A percentile compares a stretch with the other conserved stretches of the same genome.
phyloP scores from a whole-genome alignment of 805 yeast genomes.

The Wickerhamia fluorescens region DNA sequence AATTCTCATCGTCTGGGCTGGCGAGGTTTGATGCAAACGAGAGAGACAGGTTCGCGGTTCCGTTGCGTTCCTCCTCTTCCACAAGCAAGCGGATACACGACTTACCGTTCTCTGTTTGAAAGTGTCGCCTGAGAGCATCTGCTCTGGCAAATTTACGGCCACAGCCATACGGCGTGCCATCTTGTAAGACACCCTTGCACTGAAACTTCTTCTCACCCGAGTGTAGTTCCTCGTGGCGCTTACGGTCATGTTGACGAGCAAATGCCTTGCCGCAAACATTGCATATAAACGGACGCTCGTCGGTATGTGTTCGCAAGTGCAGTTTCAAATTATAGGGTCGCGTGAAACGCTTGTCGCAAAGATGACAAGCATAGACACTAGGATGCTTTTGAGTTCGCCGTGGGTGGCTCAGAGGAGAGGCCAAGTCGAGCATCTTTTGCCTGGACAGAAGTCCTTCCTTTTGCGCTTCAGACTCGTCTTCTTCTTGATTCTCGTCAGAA shows the following conservation, averaged over 20 bases:
- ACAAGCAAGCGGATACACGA: slow-evolving; percentile 33
- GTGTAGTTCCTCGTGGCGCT: slow-evolving; percentile 50
- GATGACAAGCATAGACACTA: slow-evolving; percentile 65
- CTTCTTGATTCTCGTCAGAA: slow-evolving; percentile 5
- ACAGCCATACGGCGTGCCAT: slow-evolving; percentile 34
- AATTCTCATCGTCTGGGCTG: no score
- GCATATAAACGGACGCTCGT: slow-evolving; percentile 73
- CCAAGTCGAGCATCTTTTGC: slow-evolving; percentile 60
- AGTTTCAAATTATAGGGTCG: slow-evolving; percentile 90
- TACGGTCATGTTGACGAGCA: slow-evolving; percentile 41
- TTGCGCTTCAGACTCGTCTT: slow-evolving; percentile 3
- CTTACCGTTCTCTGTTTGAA: slow-evolving; percentile 42
- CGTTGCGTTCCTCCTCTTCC: slow-evolving; percentile 33
- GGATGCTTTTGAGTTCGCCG: slow-evolving; percentile 66
- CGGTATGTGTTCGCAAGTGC: slow-evolving; percentile 85
- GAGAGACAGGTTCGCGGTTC: no score
- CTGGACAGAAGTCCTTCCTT: slow-evolving; percentile 22
- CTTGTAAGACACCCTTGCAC: slow-evolving; percentile 56
- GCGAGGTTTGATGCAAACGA: no score
- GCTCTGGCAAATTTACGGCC: slow-evolving; percentile 41
- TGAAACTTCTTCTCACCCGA: slow-evolving; percentile 69
- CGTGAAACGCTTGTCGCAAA: slow-evolving; percentile 84
- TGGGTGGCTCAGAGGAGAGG: slow-evolving; percentile 47
- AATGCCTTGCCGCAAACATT: slow-evolving; percentile 72
- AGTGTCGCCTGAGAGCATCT: slow-evolving; percentile 39